Evolutionary conservation across 169 alveolate genomes (phyloP), one percentile per base, ranked within the genome.

Genomic region (Eimeria maxima): DNA sequence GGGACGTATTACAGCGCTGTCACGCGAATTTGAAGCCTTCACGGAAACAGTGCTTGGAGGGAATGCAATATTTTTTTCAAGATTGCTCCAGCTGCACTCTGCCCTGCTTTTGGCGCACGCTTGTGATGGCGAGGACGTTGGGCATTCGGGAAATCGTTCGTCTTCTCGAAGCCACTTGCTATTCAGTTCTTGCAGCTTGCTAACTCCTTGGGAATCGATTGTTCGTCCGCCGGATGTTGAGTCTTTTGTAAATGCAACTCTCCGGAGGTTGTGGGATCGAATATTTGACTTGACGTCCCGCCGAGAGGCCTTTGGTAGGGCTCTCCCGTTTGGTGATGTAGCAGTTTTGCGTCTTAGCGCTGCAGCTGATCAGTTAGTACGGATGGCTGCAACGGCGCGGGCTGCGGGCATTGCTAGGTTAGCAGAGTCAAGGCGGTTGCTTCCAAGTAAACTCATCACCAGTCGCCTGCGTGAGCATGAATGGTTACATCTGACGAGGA

Each of bases 311-410:
- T 63, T 29, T 42, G 42, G 10, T 16, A 38, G 20, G 53, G 14
- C 57, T 42, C 83, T 87, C 44, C 93, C 93, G 11, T 22, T 87
- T 38, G 93, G 93, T 20, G 93, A 87, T n/a, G 93, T 81, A 16
- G 93, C 93, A 42, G 24, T 63, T 24, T 42, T 87, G 93, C 93
- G 93, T 20, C 93, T 87, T 63, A 87, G 93, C 38, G 93, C 93
- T 60, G 93, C 93, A 63, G 73, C 83, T 22, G 93, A 87, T n/a
- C 78, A 87, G 65, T 29, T 87, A 55, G 33, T 81, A n/a, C 93
- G 93, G 60, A 42, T 55, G 81, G 71, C 93, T 87, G 93, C 81
- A n/a, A 55, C 78, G 81, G 44, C 60, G 18, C 93, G 93, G 22
- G 57, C 81, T 63, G 93, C 67, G 78, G 80, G 57, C 65, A 8